phyloP scores from a whole-genome alignment of 2,329 filamentous ascomycete genomes.

The Beauveria brongniartii region DNA sequence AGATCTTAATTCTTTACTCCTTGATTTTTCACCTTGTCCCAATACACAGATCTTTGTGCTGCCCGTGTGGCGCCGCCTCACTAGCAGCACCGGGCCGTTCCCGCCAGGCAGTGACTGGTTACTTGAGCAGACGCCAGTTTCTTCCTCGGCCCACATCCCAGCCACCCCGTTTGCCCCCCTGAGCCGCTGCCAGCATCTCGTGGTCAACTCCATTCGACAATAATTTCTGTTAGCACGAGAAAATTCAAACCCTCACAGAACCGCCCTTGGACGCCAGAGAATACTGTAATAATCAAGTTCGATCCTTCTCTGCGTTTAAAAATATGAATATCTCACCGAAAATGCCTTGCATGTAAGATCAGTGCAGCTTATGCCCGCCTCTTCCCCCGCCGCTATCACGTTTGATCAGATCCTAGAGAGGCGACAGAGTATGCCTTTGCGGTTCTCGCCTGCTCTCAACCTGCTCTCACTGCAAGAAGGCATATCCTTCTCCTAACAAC shows the following conservation, averaged over 20 bases:
- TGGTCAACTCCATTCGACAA: conserved; percentile 21
- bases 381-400: too few species aligned
- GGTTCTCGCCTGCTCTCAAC: not conserved
- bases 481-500: not conserved
- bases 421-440: not conserved
- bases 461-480: not conserved
- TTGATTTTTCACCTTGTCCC: too few species aligned
- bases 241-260: not conserved
- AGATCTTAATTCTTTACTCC: too few species aligned
- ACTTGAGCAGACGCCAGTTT: not conserved
- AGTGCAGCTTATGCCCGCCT: too few species aligned
- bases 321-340: too few species aligned
- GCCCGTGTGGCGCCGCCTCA: not conserved
- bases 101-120: not conserved
- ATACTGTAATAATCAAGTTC: too few species aligned
- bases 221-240: conserved; percentile 23
- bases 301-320: too few species aligned
- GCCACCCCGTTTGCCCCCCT: conserved; percentile 18
- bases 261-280: too few species aligned
- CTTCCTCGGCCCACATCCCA: conserved; percentile 15
- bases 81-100: not conserved
- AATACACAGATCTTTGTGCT: not conserved
- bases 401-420: conserved; percentile 3
- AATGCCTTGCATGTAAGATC: too few species aligned
- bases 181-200: conserved; percentile 16